Evolutionary conservation across 2,329 filamentous ascomycete genomes (phyloP).

Genomic region (Ophiosphaerella herpotricha): DNA sequence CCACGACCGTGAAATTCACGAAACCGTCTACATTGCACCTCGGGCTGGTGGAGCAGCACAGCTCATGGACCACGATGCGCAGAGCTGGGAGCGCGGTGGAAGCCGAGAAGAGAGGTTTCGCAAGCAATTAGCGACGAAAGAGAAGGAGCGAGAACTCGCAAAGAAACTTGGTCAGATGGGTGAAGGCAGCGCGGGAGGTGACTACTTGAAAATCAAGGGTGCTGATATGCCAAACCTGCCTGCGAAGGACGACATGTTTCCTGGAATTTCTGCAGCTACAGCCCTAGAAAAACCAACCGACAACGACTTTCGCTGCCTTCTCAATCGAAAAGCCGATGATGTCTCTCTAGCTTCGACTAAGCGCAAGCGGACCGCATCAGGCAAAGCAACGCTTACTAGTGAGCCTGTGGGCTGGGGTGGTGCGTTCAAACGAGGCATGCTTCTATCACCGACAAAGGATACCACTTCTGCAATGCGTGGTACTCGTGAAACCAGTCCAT

Average conservation of each 20-base stretch:
- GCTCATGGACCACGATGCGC: constrained; percentile 66
- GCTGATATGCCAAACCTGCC: constrained; percentile 25
- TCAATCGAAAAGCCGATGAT: constrained; percentile 50
- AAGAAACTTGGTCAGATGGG: constrained; percentile 68
- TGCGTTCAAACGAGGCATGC: constrained; percentile 48
- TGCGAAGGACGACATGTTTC: constrained; percentile 18
- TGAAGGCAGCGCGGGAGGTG: constrained; percentile 64
- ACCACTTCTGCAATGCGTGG: constrained; percentile 29
- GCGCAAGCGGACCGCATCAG: constrained; percentile 45
- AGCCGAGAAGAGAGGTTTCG: constrained; percentile 70
- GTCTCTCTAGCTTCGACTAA: constrained; percentile 51
- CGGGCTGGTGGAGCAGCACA: constrained; percentile 58
- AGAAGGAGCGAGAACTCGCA: constrained; percentile 74
- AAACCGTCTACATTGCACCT: constrained; percentile 52
- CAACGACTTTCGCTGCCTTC: constrained; percentile 47
- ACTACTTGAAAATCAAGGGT: constrained; percentile 65
- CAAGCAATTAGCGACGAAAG: constrained; percentile 66
- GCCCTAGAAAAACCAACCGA: constrained; percentile 21
- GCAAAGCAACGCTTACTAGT: constrained; percentile 34
- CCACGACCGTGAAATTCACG: constrained; percentile 64
- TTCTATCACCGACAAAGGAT: constrained; percentile 42
- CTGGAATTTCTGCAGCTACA: constrained; percentile 18
- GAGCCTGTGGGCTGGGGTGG: constrained; percentile 56
- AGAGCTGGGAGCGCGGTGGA: constrained; percentile 52
- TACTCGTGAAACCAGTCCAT: constrained; percentile 42